Conservation (phyloP, 305 asterid species). For the Plantago rigida region DNA sequence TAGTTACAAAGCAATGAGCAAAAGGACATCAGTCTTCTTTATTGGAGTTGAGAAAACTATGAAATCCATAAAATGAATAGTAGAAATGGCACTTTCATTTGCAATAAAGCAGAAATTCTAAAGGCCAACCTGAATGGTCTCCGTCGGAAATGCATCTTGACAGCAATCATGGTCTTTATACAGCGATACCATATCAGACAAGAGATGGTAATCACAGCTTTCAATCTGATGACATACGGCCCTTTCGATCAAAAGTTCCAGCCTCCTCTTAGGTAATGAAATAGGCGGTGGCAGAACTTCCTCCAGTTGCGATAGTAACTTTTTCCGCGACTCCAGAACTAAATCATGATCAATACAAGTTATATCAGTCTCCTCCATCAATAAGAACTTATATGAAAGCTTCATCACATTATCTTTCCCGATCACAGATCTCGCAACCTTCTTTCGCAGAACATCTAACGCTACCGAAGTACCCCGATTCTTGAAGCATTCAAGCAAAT, state of each 20-base stretch:
- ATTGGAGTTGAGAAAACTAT: neutral
- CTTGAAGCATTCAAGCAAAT: constrained; percentile 53
- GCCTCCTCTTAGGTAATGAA: constrained; percentile 67
- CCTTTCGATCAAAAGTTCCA: constrained; percentile 75
- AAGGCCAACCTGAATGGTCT: constrained; percentile 64
- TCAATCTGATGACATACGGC: constrained; percentile 60
- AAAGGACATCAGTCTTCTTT: neutral
- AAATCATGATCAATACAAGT: constrained; percentile 33
- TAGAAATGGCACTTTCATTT: constrained; percentile 13
- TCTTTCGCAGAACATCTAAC: constrained; percentile 45
- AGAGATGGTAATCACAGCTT: constrained; percentile 55
- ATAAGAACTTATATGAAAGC: constrained; percentile 53
- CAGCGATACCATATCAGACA: constrained; percentile 44
- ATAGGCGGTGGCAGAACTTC: constrained; percentile 65
- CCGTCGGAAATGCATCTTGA: constrained; percentile 62
- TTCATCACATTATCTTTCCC: constrained; percentile 48
- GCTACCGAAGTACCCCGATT: constrained; percentile 46
- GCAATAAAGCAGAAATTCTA: constrained; percentile 13
- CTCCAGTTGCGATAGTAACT: constrained; percentile 46
- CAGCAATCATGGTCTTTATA: constrained; percentile 72
- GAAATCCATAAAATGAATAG: constrained; percentile 4
- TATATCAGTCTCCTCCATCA: constrained; percentile 38
- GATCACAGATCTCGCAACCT: constrained; percentile 38
- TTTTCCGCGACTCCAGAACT: constrained; percentile 36
- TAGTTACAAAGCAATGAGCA: constrained; percentile 5